A percentile compares a stretch with the other conserved stretches of the same genome.
phyloP scores from a whole-genome alignment of 2,329 filamentous ascomycete species.

The Apiospora phragmitis region DNA sequence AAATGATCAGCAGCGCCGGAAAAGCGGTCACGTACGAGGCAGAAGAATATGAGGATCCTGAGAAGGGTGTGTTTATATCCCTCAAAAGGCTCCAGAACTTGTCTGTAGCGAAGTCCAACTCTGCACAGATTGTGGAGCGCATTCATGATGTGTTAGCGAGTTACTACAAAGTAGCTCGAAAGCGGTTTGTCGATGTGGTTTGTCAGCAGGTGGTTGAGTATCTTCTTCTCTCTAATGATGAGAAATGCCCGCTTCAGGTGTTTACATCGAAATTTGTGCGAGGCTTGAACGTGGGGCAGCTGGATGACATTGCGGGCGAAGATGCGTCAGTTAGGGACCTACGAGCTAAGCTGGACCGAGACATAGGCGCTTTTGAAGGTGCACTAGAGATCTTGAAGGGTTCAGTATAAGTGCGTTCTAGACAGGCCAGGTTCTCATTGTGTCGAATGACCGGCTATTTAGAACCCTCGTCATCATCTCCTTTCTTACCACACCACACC shows the following conservation, averaged over 20 bases:
- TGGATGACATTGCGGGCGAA: conserved; percentile 50
- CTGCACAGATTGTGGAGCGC: conserved; percentile 43
- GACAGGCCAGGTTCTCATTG: too few relatives aligned
- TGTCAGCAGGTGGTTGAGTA: conserved; percentile 58
- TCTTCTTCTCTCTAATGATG: conserved; percentile 27
- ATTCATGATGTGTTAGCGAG: conserved; percentile 61
- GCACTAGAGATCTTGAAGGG: conserved; percentile 32
- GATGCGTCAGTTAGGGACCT: conserved; percentile 38
- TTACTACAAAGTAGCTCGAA: conserved; percentile 63
- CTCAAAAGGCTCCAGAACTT: conserved; percentile 18
- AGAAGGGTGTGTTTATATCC: too few relatives aligned
- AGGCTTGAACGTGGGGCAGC: conserved; percentile 37
- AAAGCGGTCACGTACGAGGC: neutral
- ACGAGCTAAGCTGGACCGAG: conserved; percentile 43
- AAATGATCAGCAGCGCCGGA: neutral
- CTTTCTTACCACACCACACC: too few relatives aligned
- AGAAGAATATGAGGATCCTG: conserved; percentile 12
- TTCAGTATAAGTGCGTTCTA: conserved; percentile 20
- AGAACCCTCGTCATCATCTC: too few relatives aligned
- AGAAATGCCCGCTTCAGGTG: conserved; percentile 42
- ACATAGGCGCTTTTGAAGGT: conserved; percentile 46
- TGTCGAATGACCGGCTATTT: too few relatives aligned
- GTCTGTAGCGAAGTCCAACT: conserved; percentile 27
- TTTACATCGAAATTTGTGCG: conserved; percentile 47
- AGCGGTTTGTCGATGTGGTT: conserved; percentile 64